Conservation (phyloP, 306 rosid genomes). For the Dalbergia cochinchinensis region DNA sequence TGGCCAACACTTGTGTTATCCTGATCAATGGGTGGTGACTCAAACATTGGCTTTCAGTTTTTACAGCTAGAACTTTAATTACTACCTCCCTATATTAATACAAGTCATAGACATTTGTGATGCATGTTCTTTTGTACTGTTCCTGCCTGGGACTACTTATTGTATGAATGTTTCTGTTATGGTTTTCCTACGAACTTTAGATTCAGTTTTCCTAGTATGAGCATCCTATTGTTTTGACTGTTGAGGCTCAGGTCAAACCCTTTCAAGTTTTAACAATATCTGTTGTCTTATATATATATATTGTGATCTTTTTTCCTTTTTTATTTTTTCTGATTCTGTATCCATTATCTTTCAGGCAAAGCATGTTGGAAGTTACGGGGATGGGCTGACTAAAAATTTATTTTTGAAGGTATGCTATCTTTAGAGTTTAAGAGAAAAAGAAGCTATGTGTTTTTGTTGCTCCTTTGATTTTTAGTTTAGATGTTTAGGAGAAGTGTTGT, state of each 20-base stretch:
- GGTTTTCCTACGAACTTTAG: constrained; percentile 68
- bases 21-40: not conserved
- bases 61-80: not conserved
- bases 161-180: not conserved
- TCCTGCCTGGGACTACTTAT: constrained; percentile 29
- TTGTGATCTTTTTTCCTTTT: not conserved
- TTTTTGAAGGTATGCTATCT: constrained; percentile 75
- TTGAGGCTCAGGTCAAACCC: constrained; percentile 85
- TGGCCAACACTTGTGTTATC: no score
- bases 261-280: not conserved
- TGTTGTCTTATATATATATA: not conserved
- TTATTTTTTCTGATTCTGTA: constrained; percentile 40
- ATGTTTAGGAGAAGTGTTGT: no score
- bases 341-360: constrained; percentile 65
- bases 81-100: not conserved
- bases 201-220: constrained; percentile 75
- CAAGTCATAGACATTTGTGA: not conserved
- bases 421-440: constrained; percentile 20
- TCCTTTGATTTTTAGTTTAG: not conserved
- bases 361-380: constrained; percentile 77
- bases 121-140: not conserved
- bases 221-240: constrained; percentile 91
- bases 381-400: constrained; percentile 80
- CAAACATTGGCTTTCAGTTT: not conserved
- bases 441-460: not conserved